Evolutionary conservation across 345 rosid species (phyloP).

Genomic region (Nephelium lappaceum): DNA sequence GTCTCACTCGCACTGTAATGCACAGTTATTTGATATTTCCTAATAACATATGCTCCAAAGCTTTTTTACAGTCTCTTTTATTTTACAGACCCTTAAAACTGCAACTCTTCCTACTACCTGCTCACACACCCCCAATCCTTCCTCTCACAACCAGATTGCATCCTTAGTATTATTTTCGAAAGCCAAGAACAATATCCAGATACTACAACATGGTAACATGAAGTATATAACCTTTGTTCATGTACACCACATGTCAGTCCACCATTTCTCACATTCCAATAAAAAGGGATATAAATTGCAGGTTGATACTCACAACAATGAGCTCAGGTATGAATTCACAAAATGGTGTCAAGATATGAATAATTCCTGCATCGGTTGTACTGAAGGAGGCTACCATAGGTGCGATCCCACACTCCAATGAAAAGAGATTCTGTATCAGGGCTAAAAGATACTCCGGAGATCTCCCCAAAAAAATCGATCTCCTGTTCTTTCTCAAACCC

Average conservation of each 20-base stretch:
- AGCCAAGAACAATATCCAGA: constrained; percentile 16
- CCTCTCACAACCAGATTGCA: neutral
- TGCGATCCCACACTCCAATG: constrained; percentile 68
- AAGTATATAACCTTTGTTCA: constrained; percentile 21
- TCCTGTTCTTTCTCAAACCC: constrained; percentile 65
- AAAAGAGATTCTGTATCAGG: constrained; percentile 61
- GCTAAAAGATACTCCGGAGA: constrained; percentile 63
- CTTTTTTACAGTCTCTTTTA: constrained; percentile 1
- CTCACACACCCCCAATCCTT: constrained; percentile 8
- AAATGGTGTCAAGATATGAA: constrained; percentile 48
- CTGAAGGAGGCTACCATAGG: constrained; percentile 66
- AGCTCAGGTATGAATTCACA: constrained; percentile 29
- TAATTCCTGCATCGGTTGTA: constrained; percentile 53
- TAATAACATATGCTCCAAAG: constrained; percentile 13
- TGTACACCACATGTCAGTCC: constrained; percentile 18
- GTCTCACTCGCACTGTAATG: constrained; percentile 9
- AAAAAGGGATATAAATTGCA: constrained; percentile 24
- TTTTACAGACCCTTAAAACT: no score
- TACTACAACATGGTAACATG: constrained; percentile 19
- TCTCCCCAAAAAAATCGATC: constrained; percentile 69
- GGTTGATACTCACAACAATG: constrained; percentile 8
- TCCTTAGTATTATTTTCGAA: constrained; percentile 13
- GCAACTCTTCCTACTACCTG: neutral
- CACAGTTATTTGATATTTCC: constrained; percentile 1
- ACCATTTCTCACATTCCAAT: constrained; percentile 12